phyloP scores from a whole-genome alignment of 495 filamentous ascomycete species.

The Neurospora sp. region DNA sequence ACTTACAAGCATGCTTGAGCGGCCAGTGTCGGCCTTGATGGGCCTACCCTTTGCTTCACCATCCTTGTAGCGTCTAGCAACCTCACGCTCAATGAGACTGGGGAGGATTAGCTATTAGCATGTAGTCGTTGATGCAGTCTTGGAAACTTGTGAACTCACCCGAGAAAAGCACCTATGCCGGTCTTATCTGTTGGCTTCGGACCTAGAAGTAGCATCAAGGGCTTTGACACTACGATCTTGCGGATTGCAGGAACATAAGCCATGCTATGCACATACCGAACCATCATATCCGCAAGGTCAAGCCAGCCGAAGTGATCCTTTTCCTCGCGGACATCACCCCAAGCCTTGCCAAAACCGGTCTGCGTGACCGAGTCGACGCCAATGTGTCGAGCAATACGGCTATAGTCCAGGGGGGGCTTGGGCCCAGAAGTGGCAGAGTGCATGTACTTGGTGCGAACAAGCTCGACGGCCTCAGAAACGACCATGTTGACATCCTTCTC shows the following conservation, averaged over 20 bases:
- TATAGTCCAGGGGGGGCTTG: background rate
- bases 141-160: background rate
- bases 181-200: background rate
- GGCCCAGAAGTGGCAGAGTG: slow-evolving; percentile 29
- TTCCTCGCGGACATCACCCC: background rate
- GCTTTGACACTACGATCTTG: background rate
- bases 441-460: background rate
- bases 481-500: slow-evolving; percentile 28
- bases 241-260: background rate
- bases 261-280: background rate
- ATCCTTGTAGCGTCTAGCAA: background rate
- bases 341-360: slow-evolving; percentile 30
- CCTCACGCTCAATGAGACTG: background rate
- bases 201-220: background rate
- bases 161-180: background rate
- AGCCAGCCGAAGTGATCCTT: background rate
- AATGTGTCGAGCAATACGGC: background rate
- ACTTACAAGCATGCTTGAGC: background rate
- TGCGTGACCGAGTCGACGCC: slow-evolving; percentile 35
- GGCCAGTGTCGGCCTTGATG: background rate
- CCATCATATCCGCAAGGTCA: background rate
- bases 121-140: background rate
- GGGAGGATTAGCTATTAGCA: background rate
- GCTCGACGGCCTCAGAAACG: background rate
- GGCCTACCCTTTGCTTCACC: background rate